phyloP scores from a whole-genome alignment of 495 filamentous ascomycete genomes.

The Xylaria castorea region DNA sequence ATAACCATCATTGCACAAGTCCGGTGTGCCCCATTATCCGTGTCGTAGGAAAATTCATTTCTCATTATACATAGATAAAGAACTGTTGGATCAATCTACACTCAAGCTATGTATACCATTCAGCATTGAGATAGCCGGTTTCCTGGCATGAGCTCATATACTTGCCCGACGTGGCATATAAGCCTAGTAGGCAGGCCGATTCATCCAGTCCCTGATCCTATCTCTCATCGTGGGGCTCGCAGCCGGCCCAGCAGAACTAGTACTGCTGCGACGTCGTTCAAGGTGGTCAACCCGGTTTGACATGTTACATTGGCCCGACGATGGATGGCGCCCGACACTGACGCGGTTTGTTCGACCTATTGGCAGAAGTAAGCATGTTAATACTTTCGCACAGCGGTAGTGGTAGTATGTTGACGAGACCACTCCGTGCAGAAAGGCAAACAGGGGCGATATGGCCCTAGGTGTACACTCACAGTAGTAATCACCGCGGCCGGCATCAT shows the following conservation, averaged over 20 bases:
- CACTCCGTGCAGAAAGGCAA: background rate
- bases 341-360: constrained; percentile 42
- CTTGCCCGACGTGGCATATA: background rate
- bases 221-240: constrained; percentile 31
- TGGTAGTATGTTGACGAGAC: background rate
- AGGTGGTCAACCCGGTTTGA: constrained; percentile 36
- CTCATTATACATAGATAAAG: background rate
- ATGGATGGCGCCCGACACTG: constrained; percentile 37
- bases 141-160: background rate
- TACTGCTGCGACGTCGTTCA: constrained; percentile 39
- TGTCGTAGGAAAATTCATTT: background rate
- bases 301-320: constrained; percentile 36
- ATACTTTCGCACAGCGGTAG: constrained; percentile 6
- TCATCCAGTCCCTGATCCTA: constrained; percentile 36
- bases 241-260: constrained; percentile 13
- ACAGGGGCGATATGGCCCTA: background rate
- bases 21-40: background rate
- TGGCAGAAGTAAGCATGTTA: background rate
- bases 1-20: background rate
- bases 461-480: constrained; percentile 36
- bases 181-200: constrained; percentile 38
- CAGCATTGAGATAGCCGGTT: background rate
- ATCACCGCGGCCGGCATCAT: constrained; percentile 41
- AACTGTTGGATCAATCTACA: background rate
- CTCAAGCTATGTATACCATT: background rate